Conservation (phyloP, 805 yeast species). For the Geotrichum ghanense region DNA sequence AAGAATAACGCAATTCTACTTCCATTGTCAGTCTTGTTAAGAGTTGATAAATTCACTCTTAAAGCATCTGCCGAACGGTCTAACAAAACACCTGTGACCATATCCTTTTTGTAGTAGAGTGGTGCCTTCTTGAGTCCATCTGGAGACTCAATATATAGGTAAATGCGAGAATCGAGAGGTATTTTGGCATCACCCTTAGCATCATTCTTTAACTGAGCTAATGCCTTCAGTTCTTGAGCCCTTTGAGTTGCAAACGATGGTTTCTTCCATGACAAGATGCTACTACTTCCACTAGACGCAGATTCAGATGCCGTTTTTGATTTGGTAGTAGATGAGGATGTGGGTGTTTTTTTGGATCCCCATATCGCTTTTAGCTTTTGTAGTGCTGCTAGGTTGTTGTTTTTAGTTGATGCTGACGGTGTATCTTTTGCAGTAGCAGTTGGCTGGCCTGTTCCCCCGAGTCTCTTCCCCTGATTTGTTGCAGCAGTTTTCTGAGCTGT, state of each 20-base stretch:
- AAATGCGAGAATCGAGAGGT: conserved; percentile 23
- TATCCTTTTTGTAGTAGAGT: conserved; percentile 15
- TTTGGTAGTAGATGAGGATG: conserved; percentile 1
- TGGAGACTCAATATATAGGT: conserved; percentile 21
- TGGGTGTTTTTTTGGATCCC: conserved; percentile 7
- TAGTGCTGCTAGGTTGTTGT: conserved; percentile 5
- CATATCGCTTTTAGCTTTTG: conserved; percentile 9
- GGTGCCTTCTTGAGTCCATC: conserved; percentile 13
- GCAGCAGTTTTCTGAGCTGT: no score
- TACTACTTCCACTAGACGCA: not conserved
- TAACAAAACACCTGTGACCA: conserved; percentile 17
- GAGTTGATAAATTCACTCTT: not conserved
- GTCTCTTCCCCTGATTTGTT: no score
- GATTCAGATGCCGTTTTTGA: not conserved
- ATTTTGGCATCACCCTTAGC: conserved; percentile 31
- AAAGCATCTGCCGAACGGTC: conserved; percentile 9
- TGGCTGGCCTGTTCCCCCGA: conserved; percentile 2
- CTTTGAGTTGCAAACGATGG: conserved; percentile 3
- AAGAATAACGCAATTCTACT: not conserved
- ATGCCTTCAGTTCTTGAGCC: conserved; percentile 3
- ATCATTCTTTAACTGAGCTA: conserved; percentile 18
- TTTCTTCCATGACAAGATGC: conserved; percentile 1
- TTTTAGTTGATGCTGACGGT: not conserved
- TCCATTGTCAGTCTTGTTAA: not conserved
- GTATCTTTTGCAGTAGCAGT: not conserved